Evolutionary conservation across 2,329 filamentous ascomycete species (phyloP).

Genomic region (Aspergillus eucalypticola): DNA sequence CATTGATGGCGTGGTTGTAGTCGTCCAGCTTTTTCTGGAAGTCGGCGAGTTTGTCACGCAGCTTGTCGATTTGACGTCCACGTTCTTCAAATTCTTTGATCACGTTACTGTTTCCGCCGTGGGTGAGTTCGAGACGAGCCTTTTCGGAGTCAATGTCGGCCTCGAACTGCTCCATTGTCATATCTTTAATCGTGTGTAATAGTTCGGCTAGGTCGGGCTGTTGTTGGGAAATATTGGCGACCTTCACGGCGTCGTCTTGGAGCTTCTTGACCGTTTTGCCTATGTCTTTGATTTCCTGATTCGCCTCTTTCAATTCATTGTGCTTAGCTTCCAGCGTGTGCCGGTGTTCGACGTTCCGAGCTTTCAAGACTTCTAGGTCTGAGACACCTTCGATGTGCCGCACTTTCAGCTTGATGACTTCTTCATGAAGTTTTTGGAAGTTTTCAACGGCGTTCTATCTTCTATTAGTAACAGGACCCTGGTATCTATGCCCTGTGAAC

Average conservation of each 20-base stretch:
- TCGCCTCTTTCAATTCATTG: slow-evolving; percentile 41
- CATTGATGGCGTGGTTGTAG: slow-evolving; percentile 60
- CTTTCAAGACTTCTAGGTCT: slow-evolving; percentile 69
- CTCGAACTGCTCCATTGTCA: slow-evolving; percentile 65
- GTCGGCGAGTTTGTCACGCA: slow-evolving; percentile 61
- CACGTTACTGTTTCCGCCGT: slow-evolving; percentile 72
- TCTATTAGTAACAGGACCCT: slow-evolving; percentile 12
- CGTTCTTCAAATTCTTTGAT: slow-evolving; percentile 77
- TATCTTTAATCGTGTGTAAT: slow-evolving; percentile 50
- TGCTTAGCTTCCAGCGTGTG: slow-evolving; percentile 45
- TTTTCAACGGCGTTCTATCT: slow-evolving; percentile 58
- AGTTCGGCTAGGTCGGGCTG: slow-evolving; percentile 35
- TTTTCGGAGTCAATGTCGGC: slow-evolving; percentile 72
- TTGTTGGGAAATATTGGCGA: slow-evolving; percentile 13
- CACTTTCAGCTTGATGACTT: slow-evolving; percentile 69
- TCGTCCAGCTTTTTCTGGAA: slow-evolving; percentile 58
- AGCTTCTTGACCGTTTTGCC: slow-evolving; percentile 20
- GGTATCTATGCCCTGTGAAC: slow-evolving; percentile 19
- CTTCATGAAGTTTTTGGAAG: slow-evolving; percentile 63
- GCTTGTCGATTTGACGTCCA: slow-evolving; percentile 66
- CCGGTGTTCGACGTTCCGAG: slow-evolving; percentile 63
- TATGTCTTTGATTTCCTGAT: slow-evolving; percentile 37
- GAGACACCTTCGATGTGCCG: slow-evolving; percentile 78
- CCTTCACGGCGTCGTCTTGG: slow-evolving; percentile 18
- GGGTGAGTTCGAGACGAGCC: slow-evolving; percentile 75